Conservation (phyloP, 2,329 filamentous ascomycete species). For the Zymoseptoria crescenta region DNA sequence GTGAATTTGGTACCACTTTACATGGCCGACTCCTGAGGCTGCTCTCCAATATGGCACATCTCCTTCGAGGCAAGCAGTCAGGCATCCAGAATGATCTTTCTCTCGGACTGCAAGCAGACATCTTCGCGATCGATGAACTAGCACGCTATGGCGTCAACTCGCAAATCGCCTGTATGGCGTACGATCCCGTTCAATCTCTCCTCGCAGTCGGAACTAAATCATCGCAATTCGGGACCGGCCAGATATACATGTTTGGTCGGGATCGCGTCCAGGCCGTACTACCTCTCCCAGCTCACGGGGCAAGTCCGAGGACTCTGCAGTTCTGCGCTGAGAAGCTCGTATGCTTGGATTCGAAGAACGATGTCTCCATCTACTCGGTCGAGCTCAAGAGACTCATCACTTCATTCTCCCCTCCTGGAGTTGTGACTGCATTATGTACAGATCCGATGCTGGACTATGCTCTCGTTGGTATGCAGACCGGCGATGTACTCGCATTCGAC, state of each 20-base stretch:
- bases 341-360: slow-evolving; percentile 77
- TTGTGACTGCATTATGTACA: slow-evolving; percentile 64
- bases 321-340: slow-evolving; percentile 83
- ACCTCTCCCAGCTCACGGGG: slow-evolving; percentile 55
- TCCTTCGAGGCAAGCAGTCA: slow-evolving; percentile 85
- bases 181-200: slow-evolving; percentile 89
- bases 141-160: slow-evolving; percentile 66
- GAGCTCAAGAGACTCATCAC: slow-evolving; percentile 59
- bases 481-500: slow-evolving; percentile 88
- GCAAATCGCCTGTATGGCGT: slow-evolving; percentile 68
- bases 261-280: slow-evolving; percentile 70
- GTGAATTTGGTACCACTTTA: neutral
- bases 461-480: slow-evolving; percentile 58
- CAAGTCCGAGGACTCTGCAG: slow-evolving; percentile 68
- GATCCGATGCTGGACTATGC: slow-evolving; percentile 93
- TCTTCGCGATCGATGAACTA: slow-evolving; percentile 76
- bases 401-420: slow-evolving; percentile 67
- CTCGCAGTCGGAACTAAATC: slow-evolving; percentile 86
- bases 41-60: slow-evolving; percentile 61
- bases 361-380: slow-evolving; percentile 76
- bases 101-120: slow-evolving; percentile 64
- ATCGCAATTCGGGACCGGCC: slow-evolving; percentile 74
- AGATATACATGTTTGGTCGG: slow-evolving; percentile 84
- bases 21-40: neutral
- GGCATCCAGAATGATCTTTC: slow-evolving; percentile 90